Percentiles rank a stretch among this genome's conserved stretches.
These are phyloP conservation scores for Rosa hybrid DNA, from an alignment of 331 rosid genomes.

Conservation along the genomic window DNA sequence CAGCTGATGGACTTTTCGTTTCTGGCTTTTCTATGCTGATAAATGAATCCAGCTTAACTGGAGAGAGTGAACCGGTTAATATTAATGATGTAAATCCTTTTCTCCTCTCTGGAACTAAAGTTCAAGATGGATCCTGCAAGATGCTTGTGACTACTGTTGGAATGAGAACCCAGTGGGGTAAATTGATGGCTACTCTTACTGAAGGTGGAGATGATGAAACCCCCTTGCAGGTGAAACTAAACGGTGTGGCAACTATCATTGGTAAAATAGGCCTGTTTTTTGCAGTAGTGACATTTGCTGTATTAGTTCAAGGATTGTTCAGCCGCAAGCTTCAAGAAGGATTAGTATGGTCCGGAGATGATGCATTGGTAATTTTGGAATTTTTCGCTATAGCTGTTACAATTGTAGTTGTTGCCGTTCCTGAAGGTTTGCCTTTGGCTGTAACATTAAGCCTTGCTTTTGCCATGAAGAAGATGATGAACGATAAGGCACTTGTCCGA, in stretches of 20 bases:
- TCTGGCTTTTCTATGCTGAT: slow-evolving; percentile 79
- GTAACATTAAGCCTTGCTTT: slow-evolving; percentile 98
- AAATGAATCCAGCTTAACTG: slow-evolving; percentile 96
- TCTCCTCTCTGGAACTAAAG: slow-evolving; percentile 96
- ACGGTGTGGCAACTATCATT: slow-evolving; percentile 95
- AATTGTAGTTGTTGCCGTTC: slow-evolving; percentile 97
- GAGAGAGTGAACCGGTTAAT: slow-evolving; percentile 93
- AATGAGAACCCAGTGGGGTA: slow-evolving; percentile 99
- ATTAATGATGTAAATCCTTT: slow-evolving; percentile 63
- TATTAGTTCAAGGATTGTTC: slow-evolving; percentile 88
- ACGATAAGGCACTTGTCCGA: slow-evolving; percentile 95
- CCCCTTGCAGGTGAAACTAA: slow-evolving; percentile 98
- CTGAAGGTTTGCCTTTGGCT: slow-evolving; percentile 97
- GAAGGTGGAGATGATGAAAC: slow-evolving; percentile 99
- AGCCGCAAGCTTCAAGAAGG: slow-evolving; percentile 80
- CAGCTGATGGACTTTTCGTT: slow-evolving; percentile 95
- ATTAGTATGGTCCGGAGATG: slow-evolving; percentile 78
- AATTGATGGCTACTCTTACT: slow-evolving; percentile 88
- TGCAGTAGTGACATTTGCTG: slow-evolving; percentile 86
- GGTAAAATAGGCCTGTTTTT: slow-evolving; percentile 95
- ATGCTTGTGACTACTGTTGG: slow-evolving; percentile 99
- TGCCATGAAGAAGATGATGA: slow-evolving; percentile 99
- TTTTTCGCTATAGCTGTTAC: slow-evolving; percentile 94
- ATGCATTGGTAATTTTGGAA: slow-evolving; percentile 79
- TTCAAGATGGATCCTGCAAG: slow-evolving; percentile 96